These are phyloP conservation scores for Rhexocercosporidium sp. DNA, from an alignment of 2,329 filamentous ascomycete species.

Conservation along the genomic window DNA sequence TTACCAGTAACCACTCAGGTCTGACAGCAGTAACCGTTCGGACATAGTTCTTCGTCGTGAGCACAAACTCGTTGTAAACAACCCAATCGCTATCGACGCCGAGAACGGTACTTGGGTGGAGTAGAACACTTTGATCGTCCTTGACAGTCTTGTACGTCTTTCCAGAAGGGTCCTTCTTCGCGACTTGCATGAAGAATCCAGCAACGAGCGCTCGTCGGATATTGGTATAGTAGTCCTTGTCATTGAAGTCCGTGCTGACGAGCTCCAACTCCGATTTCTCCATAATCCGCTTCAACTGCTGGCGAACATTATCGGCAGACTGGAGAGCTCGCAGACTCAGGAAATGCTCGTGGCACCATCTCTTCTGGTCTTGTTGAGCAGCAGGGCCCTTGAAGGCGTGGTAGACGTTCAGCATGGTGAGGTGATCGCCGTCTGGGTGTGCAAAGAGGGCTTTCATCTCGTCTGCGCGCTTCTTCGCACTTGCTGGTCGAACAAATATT, in stretches of 20 bases:
- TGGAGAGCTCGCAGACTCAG: constrained; percentile 86
- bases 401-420: constrained; percentile 96
- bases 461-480: constrained; percentile 86
- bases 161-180: constrained; percentile 85
- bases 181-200: constrained; percentile 99
- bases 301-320: constrained; percentile 91
- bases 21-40: constrained; percentile 90
- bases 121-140: constrained; percentile 90
- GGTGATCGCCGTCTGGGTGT: constrained; percentile 91
- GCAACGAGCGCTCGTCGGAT: constrained; percentile 90
- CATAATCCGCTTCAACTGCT: constrained; percentile 95
- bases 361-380: constrained; percentile 74
- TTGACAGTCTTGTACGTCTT: constrained; percentile 97
- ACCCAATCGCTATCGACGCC: constrained; percentile 94
- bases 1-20: constrained; percentile 90
- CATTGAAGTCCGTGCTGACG: constrained; percentile 85
- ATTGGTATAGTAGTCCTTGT: constrained; percentile 98
- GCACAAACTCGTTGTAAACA: constrained; percentile 96
- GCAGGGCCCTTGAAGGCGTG: constrained; percentile 88
- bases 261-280: constrained; percentile 87
- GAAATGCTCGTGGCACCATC: constrained; percentile 98
- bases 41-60: constrained; percentile 98
- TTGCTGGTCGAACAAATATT: constrained; percentile 87
- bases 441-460: constrained; percentile 97
- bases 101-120: constrained; percentile 92